A percentile compares a stretch with the other conserved stretches of the same genome.
Evolutionary conservation across 345 rosid genomes (phyloP).

Genomic region (Erucastrum elatum): DNA sequence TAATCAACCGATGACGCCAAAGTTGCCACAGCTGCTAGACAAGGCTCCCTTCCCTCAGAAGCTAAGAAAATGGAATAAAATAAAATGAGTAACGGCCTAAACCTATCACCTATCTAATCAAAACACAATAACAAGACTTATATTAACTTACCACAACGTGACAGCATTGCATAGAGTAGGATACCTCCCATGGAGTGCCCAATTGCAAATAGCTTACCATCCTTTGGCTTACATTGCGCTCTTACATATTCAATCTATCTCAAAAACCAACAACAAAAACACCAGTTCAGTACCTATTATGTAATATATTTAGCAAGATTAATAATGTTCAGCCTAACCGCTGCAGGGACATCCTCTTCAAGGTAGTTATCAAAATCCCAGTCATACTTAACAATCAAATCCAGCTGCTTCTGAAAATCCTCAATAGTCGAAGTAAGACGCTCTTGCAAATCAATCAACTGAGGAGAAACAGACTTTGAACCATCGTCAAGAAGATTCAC

Average conservation of each 20-base stretch:
- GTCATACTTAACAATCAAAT: slow-evolving; percentile 78
- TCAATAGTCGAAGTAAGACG: slow-evolving; percentile 74
- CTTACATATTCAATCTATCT: slow-evolving; percentile 41
- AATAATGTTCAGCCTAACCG: slow-evolving; percentile 79
- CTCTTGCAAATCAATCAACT: slow-evolving; percentile 74
- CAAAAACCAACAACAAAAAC: slow-evolving; percentile 35
- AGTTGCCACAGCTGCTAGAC: slow-evolving; percentile 72
- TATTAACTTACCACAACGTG: slow-evolving; percentile 36
- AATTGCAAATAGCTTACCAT: slow-evolving; percentile 74
- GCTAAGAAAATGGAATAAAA: slow-evolving; percentile 45
- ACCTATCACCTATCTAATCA: not conserved
- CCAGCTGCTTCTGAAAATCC: slow-evolving; percentile 93
- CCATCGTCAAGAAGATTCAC: slow-evolving; percentile 79
- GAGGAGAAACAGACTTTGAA: slow-evolving; percentile 81
- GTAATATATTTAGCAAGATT: slow-evolving; percentile 4
- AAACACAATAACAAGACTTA: slow-evolving; percentile 4
- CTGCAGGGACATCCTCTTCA: slow-evolving; percentile 97
- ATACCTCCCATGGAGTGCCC: slow-evolving; percentile 64
- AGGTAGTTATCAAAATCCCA: slow-evolving; percentile 97
- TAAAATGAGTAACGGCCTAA: not conserved
- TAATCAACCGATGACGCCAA: slow-evolving; percentile 93
- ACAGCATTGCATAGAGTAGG: slow-evolving; percentile 45
- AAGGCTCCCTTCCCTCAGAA: slow-evolving; percentile 69
- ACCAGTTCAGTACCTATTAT: slow-evolving; percentile 11
- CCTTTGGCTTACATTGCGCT: slow-evolving; percentile 58